These are phyloP conservation scores for Hypoxylon trugodes DNA, from an alignment of 495 filamentous ascomycete genomes.

Conservation along the genomic window DNA sequence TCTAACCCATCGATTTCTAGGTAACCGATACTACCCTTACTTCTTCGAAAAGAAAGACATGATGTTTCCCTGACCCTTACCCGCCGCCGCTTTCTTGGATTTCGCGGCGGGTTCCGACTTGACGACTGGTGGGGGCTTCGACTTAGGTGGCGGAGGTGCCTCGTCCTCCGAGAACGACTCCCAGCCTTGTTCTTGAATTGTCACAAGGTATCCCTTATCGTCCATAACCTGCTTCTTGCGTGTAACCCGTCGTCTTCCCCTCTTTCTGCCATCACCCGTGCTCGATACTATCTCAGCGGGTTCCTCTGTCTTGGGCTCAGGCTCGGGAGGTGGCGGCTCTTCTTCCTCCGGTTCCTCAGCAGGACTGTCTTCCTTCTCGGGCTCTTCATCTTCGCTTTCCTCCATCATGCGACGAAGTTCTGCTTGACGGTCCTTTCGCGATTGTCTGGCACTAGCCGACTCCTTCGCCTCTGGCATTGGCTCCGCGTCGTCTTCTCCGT, in stretches of 20 bases:
- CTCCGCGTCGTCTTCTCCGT: conserved; percentile 73
- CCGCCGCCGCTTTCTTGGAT: conserved; percentile 62
- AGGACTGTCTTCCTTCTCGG: conserved; percentile 34
- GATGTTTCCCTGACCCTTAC: conserved; percentile 82
- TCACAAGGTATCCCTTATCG: conserved; percentile 94
- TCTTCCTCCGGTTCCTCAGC: conserved; percentile 45
- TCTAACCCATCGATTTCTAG: no score
- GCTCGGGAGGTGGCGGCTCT: conserved; percentile 46
- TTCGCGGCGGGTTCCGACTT: conserved; percentile 47
- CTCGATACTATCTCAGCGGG: conserved; percentile 63
- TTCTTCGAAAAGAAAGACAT: conserved; percentile 96
- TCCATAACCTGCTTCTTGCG: conserved; percentile 92
- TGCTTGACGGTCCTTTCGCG: conserved; percentile 74
- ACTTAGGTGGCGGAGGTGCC: conserved; percentile 66
- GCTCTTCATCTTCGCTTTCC: conserved; percentile 67
- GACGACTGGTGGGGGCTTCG: conserved; percentile 37
- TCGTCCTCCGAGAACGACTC: conserved; percentile 97
- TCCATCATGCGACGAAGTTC: conserved; percentile 88
- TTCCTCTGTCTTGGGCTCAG: conserved; percentile 54
- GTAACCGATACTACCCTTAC: conserved; percentile 26
- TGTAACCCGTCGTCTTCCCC: conserved; percentile 83
- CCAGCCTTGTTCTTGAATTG: conserved; percentile 86
- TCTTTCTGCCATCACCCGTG: conserved; percentile 70
- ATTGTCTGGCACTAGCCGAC: conserved; percentile 56
- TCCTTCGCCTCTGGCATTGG: conserved; percentile 52